These are phyloP conservation scores for Zymoseptoria pseudotritici DNA, from an alignment of 2,329 filamentous ascomycete genomes.

Conservation along the genomic window DNA sequence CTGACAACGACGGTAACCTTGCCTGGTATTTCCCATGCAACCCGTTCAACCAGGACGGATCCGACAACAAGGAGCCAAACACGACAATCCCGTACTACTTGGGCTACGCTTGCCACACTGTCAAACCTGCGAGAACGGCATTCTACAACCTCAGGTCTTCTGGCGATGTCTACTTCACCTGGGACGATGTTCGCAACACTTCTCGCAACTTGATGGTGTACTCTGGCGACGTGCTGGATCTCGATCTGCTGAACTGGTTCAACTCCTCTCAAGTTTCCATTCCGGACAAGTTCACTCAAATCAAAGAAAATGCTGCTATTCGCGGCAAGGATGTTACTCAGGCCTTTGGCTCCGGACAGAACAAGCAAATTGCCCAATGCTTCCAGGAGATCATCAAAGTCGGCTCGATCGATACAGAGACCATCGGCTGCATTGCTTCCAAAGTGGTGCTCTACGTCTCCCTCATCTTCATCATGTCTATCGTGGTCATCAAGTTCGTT, in stretches of 20 bases:
- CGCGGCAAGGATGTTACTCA: conserved; percentile 85
- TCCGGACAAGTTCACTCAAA: conserved; percentile 69
- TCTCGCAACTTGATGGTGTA: conserved; percentile 90
- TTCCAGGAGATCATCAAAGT: conserved; percentile 93
- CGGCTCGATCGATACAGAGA: conserved; percentile 89
- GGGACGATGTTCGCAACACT: conserved; percentile 84
- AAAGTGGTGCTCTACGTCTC: conserved; percentile 95
- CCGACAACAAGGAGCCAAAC: conserved; percentile 58
- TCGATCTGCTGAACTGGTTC: conserved; percentile 85
- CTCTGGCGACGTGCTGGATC: conserved; percentile 84
- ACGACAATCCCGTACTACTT: conserved; percentile 65
- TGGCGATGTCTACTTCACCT: conserved; percentile 92
- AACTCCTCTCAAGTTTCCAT: conserved; percentile 70
- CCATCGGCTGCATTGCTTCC: conserved; percentile 93
- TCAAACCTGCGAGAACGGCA: conserved; percentile 54
- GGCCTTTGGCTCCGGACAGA: conserved; percentile 67
- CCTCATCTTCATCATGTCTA: conserved; percentile 80
- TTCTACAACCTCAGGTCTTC: conserved; percentile 67
- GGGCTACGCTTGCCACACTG: conserved; percentile 87
- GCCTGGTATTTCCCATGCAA: conserved; percentile 97
- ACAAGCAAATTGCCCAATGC: conserved; percentile 79
- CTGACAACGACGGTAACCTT: conserved; percentile 63
- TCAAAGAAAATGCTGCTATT: conserved; percentile 63
- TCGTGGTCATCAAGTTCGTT: conserved; percentile 79
- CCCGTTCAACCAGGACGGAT: conserved; percentile 89